phyloP scores from a whole-genome alignment of 345 rosid species.

The Eucalyptus tenuipes region DNA sequence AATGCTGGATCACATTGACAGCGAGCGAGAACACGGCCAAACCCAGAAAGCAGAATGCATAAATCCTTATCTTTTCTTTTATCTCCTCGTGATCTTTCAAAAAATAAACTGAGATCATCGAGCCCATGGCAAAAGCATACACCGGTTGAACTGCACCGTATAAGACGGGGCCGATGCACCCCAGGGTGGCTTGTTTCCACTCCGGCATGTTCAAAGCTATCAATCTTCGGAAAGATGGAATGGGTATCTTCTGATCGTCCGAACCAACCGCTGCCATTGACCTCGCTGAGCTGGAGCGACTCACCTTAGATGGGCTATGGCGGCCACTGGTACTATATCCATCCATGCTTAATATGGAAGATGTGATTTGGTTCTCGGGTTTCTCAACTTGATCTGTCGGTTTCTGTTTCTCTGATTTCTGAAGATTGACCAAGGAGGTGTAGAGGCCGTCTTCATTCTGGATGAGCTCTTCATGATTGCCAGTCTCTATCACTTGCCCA shows the following conservation, averaged over 20 bases:
- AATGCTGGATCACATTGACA: conserved; percentile 43
- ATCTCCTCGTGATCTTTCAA: conserved; percentile 35
- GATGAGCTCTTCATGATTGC: conserved; percentile 50
- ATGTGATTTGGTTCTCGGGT: not conserved
- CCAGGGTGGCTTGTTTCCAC: conserved; percentile 54
- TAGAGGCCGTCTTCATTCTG: conserved; percentile 27
- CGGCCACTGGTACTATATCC: conserved; percentile 9
- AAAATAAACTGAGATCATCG: conserved; percentile 43
- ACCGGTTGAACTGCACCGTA: conserved; percentile 57
- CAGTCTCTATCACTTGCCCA: conserved; percentile 38
- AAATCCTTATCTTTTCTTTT: conserved; percentile 32
- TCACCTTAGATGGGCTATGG: conserved; percentile 32
- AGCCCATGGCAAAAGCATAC: conserved; percentile 37
- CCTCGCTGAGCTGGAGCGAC: conserved; percentile 45
- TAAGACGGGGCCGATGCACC: conserved; percentile 35
- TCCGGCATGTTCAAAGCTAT: conserved; percentile 48
- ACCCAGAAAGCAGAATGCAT: conserved; percentile 34
- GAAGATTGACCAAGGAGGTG: conserved; percentile 41
- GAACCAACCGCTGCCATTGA: not conserved
- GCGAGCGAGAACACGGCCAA: conserved; percentile 28
- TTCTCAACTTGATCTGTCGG: not conserved
- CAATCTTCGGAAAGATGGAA: conserved; percentile 46
- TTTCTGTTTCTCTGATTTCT: conserved; percentile 20
- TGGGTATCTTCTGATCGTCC: conserved; percentile 3
- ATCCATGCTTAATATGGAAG: conserved; percentile 21